Percentiles rank a stretch among this genome's conserved stretches.
These are phyloP conservation scores for Basipetospora chlamydospora DNA, from an alignment of 2,329 filamentous ascomycete species.

Conservation along the genomic window DNA sequence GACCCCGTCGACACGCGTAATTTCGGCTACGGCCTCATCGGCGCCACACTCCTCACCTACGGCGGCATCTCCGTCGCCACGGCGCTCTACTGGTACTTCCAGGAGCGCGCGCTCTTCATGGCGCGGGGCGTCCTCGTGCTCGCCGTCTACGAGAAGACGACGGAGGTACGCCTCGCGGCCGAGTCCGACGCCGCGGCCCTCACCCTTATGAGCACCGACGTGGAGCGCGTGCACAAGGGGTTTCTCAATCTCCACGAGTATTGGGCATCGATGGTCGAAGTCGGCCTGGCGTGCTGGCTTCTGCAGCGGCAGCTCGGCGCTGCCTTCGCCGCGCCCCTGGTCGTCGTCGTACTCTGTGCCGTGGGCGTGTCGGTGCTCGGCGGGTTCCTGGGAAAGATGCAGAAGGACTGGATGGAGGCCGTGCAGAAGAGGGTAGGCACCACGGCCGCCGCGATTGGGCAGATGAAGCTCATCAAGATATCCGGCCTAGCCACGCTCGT, in stretches of 20 bases:
- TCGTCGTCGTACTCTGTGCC: conserved; percentile 20
- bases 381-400: conserved; percentile 10
- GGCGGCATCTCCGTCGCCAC: conserved; percentile 22
- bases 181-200: conserved; percentile 25
- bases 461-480: conserved; percentile 20
- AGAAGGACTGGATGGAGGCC: conserved; percentile 20
- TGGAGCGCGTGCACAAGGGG: conserved; percentile 25
- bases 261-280: conserved; percentile 26
- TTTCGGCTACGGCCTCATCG: conserved; percentile 26
- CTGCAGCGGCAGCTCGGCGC: conserved; percentile 30
- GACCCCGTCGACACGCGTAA: conserved; percentile 7
- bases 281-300: conserved; percentile 29
- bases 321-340: conserved; percentile 31
- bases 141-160: conserved; percentile 20
- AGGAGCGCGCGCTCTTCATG: conserved; percentile 18
- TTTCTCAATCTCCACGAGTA: conserved; percentile 22
- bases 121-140: conserved; percentile 18
- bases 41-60: conserved; percentile 24
- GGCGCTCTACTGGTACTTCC: conserved; percentile 24
- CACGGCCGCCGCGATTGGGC: conserved; percentile 16
- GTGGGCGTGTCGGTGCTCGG: conserved; percentile 7
- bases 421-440: conserved; percentile 20
- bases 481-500: conserved; percentile 8
- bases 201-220: conserved; percentile 33
- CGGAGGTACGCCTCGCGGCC: conserved; percentile 14